Evolutionary conservation across 2,329 filamentous ascomycete species (phyloP).

Genomic region (Cytospora schulzeri): DNA sequence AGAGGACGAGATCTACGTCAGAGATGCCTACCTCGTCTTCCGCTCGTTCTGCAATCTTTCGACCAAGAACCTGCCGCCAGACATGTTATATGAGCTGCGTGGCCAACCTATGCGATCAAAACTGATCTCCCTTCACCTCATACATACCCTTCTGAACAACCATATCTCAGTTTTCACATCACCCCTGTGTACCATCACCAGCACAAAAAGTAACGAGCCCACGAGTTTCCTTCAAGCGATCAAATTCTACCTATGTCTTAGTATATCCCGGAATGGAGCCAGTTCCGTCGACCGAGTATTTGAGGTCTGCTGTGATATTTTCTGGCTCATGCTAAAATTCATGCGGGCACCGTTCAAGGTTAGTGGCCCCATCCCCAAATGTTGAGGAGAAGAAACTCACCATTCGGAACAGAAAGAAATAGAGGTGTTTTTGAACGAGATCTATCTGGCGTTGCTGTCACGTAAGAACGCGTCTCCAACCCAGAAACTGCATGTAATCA

Average conservation of each 20-base stretch:
- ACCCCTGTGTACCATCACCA: constrained; percentile 87
- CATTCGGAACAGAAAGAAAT: constrained; percentile 75
- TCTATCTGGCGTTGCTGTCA: constrained; percentile 90
- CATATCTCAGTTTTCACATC: constrained; percentile 90
- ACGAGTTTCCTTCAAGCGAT: constrained; percentile 92
- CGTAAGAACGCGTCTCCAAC: constrained; percentile 82
- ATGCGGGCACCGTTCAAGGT: constrained; percentile 94
- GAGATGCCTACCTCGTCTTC: constrained; percentile 96
- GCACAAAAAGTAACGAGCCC: constrained; percentile 83
- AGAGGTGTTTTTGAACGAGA: constrained; percentile 96
- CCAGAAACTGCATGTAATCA: constrained; percentile 91
- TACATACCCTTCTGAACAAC: constrained; percentile 94
- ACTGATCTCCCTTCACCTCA: constrained; percentile 89
- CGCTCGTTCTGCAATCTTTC: constrained; percentile 97
- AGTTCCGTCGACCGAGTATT: constrained; percentile 92
- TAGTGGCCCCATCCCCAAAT: constrained; percentile 33
- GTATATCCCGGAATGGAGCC: constrained; percentile 90
- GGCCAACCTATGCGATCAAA: constrained; percentile 98
- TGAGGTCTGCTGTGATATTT: constrained; percentile 94
- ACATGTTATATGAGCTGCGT: constrained; percentile 89
- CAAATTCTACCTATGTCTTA: constrained; percentile 95
- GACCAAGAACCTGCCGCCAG: constrained; percentile 84
- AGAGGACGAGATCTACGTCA: constrained; percentile 95
- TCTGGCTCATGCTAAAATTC: constrained; percentile 95
- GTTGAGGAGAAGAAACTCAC: constrained; percentile 1